phyloP scores from a whole-genome alignment of 495 filamentous ascomycete species.

The Neurospora tetrasperma region DNA sequence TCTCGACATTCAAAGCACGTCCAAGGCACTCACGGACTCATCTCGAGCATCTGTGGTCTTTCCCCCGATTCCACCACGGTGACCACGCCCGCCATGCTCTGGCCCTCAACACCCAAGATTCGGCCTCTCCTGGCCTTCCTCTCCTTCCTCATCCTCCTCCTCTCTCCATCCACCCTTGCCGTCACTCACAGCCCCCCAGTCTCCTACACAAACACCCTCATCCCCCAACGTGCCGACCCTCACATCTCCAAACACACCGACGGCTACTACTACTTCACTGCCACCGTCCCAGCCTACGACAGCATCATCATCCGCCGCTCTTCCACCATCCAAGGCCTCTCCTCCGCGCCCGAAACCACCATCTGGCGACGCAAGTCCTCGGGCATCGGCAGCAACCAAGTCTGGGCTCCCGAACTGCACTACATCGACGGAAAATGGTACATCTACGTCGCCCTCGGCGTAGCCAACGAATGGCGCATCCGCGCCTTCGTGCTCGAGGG shows the following conservation, averaged over 20 bases:
- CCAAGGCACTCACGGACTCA: neutral
- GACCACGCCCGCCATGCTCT: neutral
- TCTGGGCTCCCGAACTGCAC: slow-evolving; percentile 49
- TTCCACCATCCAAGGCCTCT: slow-evolving; percentile 38
- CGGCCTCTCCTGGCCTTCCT: neutral
- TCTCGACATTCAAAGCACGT: neutral
- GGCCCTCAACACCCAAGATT: neutral
- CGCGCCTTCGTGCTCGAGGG: slow-evolving; percentile 21
- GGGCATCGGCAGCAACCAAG: slow-evolving; percentile 39
- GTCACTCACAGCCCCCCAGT: slow-evolving; percentile 7
- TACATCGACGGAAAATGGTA: slow-evolving; percentile 39
- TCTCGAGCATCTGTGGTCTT: neutral
- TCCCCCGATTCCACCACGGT: no score
- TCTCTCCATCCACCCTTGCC: neutral
- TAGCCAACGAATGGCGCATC: slow-evolving; percentile 17
- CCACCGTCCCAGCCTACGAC: slow-evolving; percentile 36
- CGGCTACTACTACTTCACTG: slow-evolving; percentile 43
- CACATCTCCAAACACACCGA: slow-evolving; percentile 34
- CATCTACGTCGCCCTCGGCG: slow-evolving; percentile 30
- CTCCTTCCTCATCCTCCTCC: slow-evolving; percentile 4
- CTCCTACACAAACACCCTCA: slow-evolving; percentile 17
- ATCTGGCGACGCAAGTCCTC: slow-evolving; percentile 29
- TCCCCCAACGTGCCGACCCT: slow-evolving; percentile 19
- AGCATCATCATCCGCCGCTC: slow-evolving; percentile 39
- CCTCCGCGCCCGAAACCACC: slow-evolving; percentile 26